Evolutionary conservation across 2,329 filamentous ascomycete genomes (phyloP), one percentile per base, ranked within the genome.

Genomic region (Cytospora paraplurivora): DNA sequence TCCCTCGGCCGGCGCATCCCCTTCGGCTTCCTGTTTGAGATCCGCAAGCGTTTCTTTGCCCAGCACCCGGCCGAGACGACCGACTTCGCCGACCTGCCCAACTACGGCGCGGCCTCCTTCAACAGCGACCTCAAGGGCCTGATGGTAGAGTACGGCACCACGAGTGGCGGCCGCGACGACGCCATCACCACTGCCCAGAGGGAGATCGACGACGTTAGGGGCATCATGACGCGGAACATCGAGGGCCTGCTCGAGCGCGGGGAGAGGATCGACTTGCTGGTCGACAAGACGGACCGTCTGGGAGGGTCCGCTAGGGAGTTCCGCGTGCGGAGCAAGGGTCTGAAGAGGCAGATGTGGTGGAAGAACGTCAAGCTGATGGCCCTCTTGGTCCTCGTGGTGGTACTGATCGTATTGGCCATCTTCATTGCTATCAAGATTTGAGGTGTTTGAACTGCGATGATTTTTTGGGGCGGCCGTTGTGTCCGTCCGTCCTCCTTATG

Each of bases 261-360:
- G 44, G 95, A 99, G 83, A 83, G 94, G 68, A 94, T 99, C 73
- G 93, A 97, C 78, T 76, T 97, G 69, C 79, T 99, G 53, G 93
- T 99, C 27, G 93, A 98, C 76, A 97, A 99, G 86, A 99, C 96
- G 56, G 94, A 97, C 74, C 83, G 93, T 51, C 77, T 99, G 47
- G 95, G 94, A 15, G 92, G 91, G 34, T 95, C 88, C 75, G 93
- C 95, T 59, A 83, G 89, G 70, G 95, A 99, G 74, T 99, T 99
- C 74, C 82, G 95, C 59, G 88, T 98, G 19, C 84, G 94, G 69
- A 96, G 91, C 75, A 82, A 93, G 33, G 93, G 92, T 1, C 76
- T 99, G 70, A 91, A 95, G 79, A 85, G 96, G 73, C 85, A 89
- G 77, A 98, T 99, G 95, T 99, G 95, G 95, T 98, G 94, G 94